These are phyloP conservation scores for Dactylorhiza incarnata DNA, from an alignment of 106 monocot genomes.

Conservation along the genomic window DNA sequence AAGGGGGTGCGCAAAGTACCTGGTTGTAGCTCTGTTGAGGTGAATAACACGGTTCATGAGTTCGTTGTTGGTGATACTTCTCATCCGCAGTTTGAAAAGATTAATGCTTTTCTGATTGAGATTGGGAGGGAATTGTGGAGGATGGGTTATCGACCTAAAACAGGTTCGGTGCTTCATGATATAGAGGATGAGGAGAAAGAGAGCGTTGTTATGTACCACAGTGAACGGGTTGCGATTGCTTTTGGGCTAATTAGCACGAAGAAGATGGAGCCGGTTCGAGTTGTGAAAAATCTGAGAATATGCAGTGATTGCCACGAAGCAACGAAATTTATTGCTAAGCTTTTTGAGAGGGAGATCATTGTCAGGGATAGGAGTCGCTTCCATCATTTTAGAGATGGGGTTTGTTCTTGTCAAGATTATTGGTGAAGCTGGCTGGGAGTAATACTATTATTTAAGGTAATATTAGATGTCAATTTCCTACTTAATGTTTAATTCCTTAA, in stretches of 20 bases:
- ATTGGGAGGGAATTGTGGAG: constrained; percentile 27
- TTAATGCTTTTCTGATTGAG: constrained; percentile 26
- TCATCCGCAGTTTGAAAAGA: constrained; percentile 31
- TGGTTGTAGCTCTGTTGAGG: constrained; percentile 48
- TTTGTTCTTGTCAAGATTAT: constrained; percentile 34
- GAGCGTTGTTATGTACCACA: constrained; percentile 10
- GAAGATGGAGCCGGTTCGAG: constrained; percentile 8
- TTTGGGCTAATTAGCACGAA: constrained; percentile 11
- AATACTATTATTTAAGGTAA: background rate
- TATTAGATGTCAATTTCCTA: background rate
- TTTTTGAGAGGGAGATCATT: constrained; percentile 19
- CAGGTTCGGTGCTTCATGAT: constrained; percentile 46
- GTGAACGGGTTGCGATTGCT: constrained; percentile 24
- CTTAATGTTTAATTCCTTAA: too few relatives aligned
- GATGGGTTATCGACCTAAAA: constrained; percentile 30
- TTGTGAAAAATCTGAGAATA: constrained; percentile 18
- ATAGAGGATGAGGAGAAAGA: constrained; percentile 23
- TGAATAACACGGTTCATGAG: constrained; percentile 27
- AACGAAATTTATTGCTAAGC: constrained; percentile 13
- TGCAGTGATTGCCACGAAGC: constrained; percentile 22
- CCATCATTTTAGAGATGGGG: constrained; percentile 35
- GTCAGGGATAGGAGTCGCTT: constrained; percentile 37
- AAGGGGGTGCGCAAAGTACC: constrained; percentile 26
- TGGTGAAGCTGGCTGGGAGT: constrained; percentile 11
- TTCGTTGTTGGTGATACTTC: constrained; percentile 41